phyloP scores from a whole-genome alignment of 345 rosid species.

The Balakata baccata region DNA sequence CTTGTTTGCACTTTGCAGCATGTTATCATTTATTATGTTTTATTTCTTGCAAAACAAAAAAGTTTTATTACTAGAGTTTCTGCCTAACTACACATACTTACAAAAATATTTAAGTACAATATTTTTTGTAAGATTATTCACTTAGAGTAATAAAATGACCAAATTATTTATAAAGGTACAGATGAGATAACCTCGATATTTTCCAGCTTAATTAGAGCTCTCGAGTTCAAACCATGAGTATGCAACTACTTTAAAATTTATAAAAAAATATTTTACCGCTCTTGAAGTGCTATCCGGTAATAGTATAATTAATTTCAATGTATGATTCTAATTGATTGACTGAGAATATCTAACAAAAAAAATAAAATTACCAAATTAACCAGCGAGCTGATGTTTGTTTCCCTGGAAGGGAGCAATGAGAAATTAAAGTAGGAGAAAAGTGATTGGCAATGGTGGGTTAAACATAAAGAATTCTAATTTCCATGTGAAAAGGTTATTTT shows the following conservation, averaged over 20 bases:
- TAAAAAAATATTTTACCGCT: no score
- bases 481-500: background rate
- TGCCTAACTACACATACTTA: background rate
- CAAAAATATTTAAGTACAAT: background rate
- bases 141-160: background rate
- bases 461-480: background rate
- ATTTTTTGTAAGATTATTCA: background rate
- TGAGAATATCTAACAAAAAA: no score
- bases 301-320: no score
- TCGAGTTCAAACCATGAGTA: no score
- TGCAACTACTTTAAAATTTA: no score
- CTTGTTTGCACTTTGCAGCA: background rate
- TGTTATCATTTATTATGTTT: no score
- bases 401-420: constrained; percentile 1
- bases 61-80: background rate
- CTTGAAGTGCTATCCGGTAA: no score
- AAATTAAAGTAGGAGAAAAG: background rate
- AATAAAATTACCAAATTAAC: no score
- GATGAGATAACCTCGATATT: background rate
- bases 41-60: no score
- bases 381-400: background rate
- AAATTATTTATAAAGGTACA: background rate
- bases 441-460: no score
- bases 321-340: no score
- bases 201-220: no score